These are phyloP conservation scores for Aspergillus sergii DNA, from an alignment of 2,329 filamentous ascomycete genomes.

Conservation along the genomic window DNA sequence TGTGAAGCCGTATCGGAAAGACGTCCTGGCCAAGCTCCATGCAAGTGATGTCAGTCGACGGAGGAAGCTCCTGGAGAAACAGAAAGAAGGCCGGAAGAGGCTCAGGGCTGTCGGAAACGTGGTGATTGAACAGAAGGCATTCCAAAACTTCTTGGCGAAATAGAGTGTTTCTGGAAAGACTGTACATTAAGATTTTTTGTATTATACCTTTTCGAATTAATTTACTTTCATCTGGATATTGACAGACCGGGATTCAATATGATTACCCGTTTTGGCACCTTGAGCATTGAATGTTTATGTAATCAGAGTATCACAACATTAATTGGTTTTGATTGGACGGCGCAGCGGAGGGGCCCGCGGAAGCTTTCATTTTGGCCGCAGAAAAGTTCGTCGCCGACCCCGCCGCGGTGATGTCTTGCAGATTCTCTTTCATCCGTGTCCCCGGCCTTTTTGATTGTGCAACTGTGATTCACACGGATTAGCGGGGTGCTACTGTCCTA, in stretches of 20 bases:
- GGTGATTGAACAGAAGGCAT: slow-evolving; percentile 92
- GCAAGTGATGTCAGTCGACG: slow-evolving; percentile 82
- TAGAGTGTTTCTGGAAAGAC: slow-evolving; percentile 34
- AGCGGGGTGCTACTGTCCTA: background rate
- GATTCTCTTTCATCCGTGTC: slow-evolving; percentile 15
- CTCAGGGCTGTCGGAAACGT: slow-evolving; percentile 79
- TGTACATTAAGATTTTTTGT: slow-evolving; percentile 3
- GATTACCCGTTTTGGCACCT: background rate
- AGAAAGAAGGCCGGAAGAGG: slow-evolving; percentile 92
- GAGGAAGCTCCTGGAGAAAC: slow-evolving; percentile 88
- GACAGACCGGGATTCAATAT: background rate
- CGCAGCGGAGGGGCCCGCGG: slow-evolving; percentile 16
- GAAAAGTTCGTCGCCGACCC: slow-evolving; percentile 32
- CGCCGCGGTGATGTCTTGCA: slow-evolving; percentile 25
- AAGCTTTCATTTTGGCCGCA: slow-evolving; percentile 18
- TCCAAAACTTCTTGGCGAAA: slow-evolving; percentile 90
- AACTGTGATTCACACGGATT: background rate
- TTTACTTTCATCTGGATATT: background rate
- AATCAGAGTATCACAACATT: background rate
- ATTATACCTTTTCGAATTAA: background rate
- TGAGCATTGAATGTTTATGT: background rate
- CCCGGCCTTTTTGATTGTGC: background rate
- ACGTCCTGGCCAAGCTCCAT: slow-evolving; percentile 90
- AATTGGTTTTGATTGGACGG: slow-evolving; percentile 21
- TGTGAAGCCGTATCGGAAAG: slow-evolving; percentile 94